Base-by-base conservation (phyloP, 202 grass and related monocot species). In the Schoenoplectus triqueter region DNA sequence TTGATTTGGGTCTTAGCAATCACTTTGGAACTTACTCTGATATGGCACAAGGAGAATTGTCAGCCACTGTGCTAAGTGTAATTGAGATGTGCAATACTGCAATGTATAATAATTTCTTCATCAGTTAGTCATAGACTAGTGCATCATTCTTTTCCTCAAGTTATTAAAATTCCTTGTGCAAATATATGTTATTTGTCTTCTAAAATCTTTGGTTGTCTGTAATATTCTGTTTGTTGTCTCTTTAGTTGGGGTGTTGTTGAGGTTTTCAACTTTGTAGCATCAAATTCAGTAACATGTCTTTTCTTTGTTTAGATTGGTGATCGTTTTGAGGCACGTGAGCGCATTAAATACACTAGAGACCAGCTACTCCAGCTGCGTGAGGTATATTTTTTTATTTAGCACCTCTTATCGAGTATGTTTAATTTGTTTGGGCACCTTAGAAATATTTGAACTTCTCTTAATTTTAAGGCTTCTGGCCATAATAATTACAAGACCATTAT, bases 281-380 rank as follows among this genome's bases (percentile, higher is more conserved):
- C 74, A 46, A n/a, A n/a, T 22, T 52, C n/a, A 1, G 48, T n/a
- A 44, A 55, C 67, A 19, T 67, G 61, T 66, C 56, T 7, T 46
- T 89, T 17, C 84, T 72, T 82, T 64, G 9, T 80, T 59, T 87
- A 98, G 95, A 84, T 92, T 79, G 91, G 92, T 65, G 95, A 95
- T 63, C 86, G 92, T 60, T 94, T 90, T 51, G 91, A 96, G 85
- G 67, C 85, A 9, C 90, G 84, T 1, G 93, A 92, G 48, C 91
- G 79, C 51, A 63, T 94, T 69, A 72, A 82, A 72, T 95, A 99
- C 80, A 86, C 96, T 92, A 99, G 90, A 80, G 92, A 99, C 50
- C 90, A 90, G 87, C 93, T 99, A 92, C 85, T 99, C 11, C 87
- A 95, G 46, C 76, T 99, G 14, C 93, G 80, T 13, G 87, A 94